phyloP scores from a whole-genome alignment of 805 yeast genomes.

The Cyberlindnera veronae region DNA sequence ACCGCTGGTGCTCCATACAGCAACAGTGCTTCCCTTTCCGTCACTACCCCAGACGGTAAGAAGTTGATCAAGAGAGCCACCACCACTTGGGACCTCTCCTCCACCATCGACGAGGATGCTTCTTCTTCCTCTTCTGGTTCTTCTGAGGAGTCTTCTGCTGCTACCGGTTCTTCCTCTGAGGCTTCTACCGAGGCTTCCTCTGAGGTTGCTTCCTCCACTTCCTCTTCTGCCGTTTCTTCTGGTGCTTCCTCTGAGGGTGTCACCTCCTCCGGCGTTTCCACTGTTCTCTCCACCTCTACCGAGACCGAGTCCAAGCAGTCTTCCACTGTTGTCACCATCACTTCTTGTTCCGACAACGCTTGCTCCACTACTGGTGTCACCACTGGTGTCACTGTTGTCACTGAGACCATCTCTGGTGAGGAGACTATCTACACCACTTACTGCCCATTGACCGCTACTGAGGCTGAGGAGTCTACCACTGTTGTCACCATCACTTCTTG shows the following conservation, averaged over 20 bases:
- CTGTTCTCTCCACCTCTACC: conserved; percentile 26
- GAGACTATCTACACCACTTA: conserved; percentile 23
- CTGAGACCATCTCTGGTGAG: conserved; percentile 28
- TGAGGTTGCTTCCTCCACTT: conserved; percentile 12
- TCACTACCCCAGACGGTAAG: conserved; percentile 19
- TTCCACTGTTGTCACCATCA: conserved; percentile 14
- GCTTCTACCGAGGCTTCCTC: conserved; percentile 22
- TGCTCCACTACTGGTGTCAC: conserved; percentile 16
- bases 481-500: conserved; percentile 28
- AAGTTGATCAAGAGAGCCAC: conserved; percentile 21
- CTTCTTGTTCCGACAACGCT: conserved; percentile 12
- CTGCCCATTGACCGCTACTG: conserved; percentile 19
- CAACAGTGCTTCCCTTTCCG: conserved; percentile 12
- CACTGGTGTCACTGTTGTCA: conserved; percentile 29
- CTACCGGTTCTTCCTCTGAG: conserved; percentile 15
- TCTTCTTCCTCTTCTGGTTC: conserved; percentile 12
- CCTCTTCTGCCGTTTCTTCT: conserved; percentile 18
- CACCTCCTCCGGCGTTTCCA: conserved; percentile 21
- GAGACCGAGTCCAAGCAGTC: conserved; percentile 18
- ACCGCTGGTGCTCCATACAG: conserved; percentile 24
- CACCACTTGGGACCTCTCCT: conserved; percentile 5
- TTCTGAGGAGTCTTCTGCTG: conserved; percentile 13
- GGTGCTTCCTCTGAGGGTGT: conserved; percentile 35
- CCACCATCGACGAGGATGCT: conserved; percentile 14
- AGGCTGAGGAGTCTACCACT: conserved; percentile 24